Evolutionary conservation across 805 yeast genomes (phyloP).

Genomic region (Metschnikowia noctiluminum): DNA sequence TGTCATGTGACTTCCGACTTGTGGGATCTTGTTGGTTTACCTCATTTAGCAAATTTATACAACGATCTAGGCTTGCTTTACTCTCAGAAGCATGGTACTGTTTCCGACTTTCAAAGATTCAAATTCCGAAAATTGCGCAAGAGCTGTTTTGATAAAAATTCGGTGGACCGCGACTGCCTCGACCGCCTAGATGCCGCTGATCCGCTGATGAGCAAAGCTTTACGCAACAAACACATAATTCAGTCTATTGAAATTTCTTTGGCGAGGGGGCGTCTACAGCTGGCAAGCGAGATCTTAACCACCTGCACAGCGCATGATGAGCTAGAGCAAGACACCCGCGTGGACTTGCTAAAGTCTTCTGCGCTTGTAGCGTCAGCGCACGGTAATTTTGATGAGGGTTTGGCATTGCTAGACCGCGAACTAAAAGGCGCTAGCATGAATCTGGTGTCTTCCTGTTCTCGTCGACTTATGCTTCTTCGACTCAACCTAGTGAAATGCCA

Average conservation of each 20-base stretch:
- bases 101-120: slow-evolving; percentile 9
- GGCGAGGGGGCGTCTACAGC: slow-evolving; percentile 34
- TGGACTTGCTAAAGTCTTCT: slow-evolving; percentile 7
- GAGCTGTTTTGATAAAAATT: slow-evolving; percentile 16
- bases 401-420: background rate
- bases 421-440: background rate
- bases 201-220: slow-evolving; percentile 37
- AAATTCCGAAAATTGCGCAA: slow-evolving; percentile 40
- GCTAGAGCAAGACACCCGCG: slow-evolving; percentile 6
- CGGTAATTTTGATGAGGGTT: slow-evolving; percentile 10
- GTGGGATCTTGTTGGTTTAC: slow-evolving; percentile 53
- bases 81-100: slow-evolving; percentile 25
- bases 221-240: slow-evolving; percentile 40
- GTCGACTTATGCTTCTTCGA: slow-evolving; percentile 10
- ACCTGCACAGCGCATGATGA: slow-evolving; percentile 23
- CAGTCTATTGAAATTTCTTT: slow-evolving; percentile 36
- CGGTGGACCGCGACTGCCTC: background rate
- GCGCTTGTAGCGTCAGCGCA: slow-evolving; percentile 9
- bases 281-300: slow-evolving; percentile 35
- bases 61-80: slow-evolving; percentile 44
- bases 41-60: slow-evolving; percentile 45
- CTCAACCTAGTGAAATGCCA: slow-evolving; percentile 47
- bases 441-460: background rate
- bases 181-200: slow-evolving; percentile 12
- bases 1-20: slow-evolving; percentile 44